Base-by-base conservation (phyloP, 208 protist species). In the Acanthamoeba comandoni region DNA sequence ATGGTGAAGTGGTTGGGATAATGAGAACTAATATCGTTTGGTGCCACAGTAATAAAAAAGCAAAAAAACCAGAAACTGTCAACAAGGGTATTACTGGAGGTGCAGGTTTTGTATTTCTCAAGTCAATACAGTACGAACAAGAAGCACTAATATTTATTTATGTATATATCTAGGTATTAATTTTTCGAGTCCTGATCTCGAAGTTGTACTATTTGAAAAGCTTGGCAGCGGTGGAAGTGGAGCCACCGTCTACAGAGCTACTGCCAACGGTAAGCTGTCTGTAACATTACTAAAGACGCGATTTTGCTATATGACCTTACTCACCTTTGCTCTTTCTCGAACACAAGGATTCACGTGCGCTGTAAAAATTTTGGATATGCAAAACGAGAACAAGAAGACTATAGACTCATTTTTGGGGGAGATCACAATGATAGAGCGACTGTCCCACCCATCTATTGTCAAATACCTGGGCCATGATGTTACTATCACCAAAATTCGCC, bases 201-300 rank as follows among this genome's bases (percentile, higher is more conserved):
- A 65, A 65, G 58, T 65, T 22, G 58, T 65, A 29, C 58, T 65
- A 65, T 65, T 65, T 65, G 58, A 65, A 65, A 65, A 65, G 58
- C 24, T 65, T 0, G 58, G 58, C 22, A 65, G 58, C 24, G 58
- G 58, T 29, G 58, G 58, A 26, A 65, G 58, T 26, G 58, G 58
- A 65, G 58, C 58, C n/a, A 26, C 24, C 24, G 58, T 65, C 58
- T 65, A 65, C 58, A 65, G 58, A 65, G n/a, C 22, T 1, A 29
- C 58, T 22, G 58, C 58, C 1, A 65, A 65, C 24, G 58, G 35
- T 43, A 43, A 43, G 35, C 35, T 7, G 35, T 1, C 35, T 43
- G 5, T 43, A 43, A 43, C 35, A 43, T 43, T 43, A n/a, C n/a
- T n/a, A 43, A 43, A 43, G 5, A 7, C 5, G 35, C 5, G 5